Evolutionary conservation across 1,139 yeast genomes (phyloP), one percentile per base, ranked within the genome.

Genomic region (Geotrichum candidum): DNA sequence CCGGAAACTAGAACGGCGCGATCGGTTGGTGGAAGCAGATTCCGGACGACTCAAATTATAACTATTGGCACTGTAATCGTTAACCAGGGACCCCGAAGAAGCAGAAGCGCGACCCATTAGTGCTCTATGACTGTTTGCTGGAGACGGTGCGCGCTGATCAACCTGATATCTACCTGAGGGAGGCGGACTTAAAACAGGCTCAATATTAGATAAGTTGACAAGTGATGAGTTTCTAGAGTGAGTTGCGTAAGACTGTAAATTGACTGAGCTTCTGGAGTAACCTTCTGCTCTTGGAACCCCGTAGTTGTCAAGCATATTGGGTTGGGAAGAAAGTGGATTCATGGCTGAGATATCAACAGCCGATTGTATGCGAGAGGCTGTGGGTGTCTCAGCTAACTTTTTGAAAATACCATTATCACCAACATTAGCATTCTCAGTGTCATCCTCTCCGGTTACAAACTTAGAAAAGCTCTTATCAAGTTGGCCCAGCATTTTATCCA

Each of bases 401-500:
- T 90, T 87, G 75, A 89, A 89, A 0, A 87, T 85, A 51, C 77
- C 80, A 35, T 82, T 83, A 46, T 74, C 76, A 1, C 74, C 77
- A 3, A 77, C 65, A n/a, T 68, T 67, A 35, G 41, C 10, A 31
- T 31, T n/a, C 3, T 63, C 64, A 13, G 66, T 68, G 1, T 65
- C 68, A 27, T 74, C 74, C 60, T 90, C 97, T 13, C 98, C 99
- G 2, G 96, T 90, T 65, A 94, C 94, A 72, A 92, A 90, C 73
- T 90, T 90, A 69, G 83, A 84, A 70, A 86, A 84, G n/a, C 86
- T 82, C 68, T 84, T 84, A 72, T 90, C 96, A 65, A 91, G 78
- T 59, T 88, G 91, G 9, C 92, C 94, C 95, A 96, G 88, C 64
- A 91, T 86, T 70, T 84, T 87, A 69, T 91, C 96, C 63, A 91